A percentile compares a stretch with the other conserved stretches of the same genome.
Conservation (phyloP, 495 filamentous ascomycete genomes). For the Aspergillus nidulans region DNA sequence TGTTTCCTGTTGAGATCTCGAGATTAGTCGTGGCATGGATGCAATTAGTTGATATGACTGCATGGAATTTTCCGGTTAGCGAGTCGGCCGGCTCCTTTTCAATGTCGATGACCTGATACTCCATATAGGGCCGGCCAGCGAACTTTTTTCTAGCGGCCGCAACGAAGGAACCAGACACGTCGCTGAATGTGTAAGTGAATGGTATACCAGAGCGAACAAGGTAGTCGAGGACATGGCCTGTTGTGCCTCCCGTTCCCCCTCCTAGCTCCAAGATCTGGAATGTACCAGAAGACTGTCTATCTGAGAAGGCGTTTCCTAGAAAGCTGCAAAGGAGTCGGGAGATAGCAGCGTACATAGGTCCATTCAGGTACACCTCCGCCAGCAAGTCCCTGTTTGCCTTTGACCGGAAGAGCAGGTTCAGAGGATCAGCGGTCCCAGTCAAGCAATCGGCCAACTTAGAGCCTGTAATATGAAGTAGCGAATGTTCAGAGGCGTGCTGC, state of each 20-base stretch:
- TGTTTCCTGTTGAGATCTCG: constrained; percentile 19
- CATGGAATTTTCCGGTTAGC: constrained; percentile 21
- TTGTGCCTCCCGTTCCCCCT: no score
- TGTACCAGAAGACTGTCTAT: no score
- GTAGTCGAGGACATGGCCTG: no score
- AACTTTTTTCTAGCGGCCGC: constrained; percentile 27
- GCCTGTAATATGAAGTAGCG: constrained; percentile 25
- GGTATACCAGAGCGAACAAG: no score
- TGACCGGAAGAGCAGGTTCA: constrained; percentile 28
- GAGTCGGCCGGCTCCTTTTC: constrained; percentile 24
- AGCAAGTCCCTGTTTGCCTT: constrained; percentile 22
- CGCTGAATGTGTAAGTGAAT: constrained; percentile 46
- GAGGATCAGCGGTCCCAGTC: constrained; percentile 24
- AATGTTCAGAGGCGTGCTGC: constrained; percentile 26
- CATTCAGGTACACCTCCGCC: constrained; percentile 26
- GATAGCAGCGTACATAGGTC: no score
- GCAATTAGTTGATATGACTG: constrained; percentile 39
- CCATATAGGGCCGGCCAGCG: constrained; percentile 20
- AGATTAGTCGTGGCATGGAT: constrained; percentile 41
- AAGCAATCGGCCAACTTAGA: constrained; percentile 15
- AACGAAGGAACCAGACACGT: constrained; percentile 35
- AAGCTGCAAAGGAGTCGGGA: no score
- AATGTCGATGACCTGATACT: constrained; percentile 28
- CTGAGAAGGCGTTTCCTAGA: no score
- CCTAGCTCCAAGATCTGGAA: no score